Percentiles rank a stretch among this genome's conserved stretches.
These are phyloP conservation scores for Meyerozyma sp. DNA, from an alignment of 1,139 yeast genomes.

Conservation along the genomic window DNA sequence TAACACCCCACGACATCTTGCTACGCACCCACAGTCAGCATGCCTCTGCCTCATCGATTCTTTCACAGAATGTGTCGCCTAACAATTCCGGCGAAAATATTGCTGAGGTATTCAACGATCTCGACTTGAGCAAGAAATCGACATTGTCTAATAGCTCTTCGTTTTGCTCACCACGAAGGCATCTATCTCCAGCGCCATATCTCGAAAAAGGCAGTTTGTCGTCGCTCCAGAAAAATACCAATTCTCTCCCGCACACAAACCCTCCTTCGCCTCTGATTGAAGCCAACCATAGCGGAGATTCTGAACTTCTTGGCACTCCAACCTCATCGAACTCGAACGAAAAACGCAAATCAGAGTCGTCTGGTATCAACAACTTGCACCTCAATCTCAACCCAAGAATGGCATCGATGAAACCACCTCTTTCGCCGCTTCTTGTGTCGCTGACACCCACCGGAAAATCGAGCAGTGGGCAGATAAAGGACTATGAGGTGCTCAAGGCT, in stretches of 20 bases:
- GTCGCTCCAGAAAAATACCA: slow-evolving; percentile 49
- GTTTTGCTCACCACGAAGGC: slow-evolving; percentile 49
- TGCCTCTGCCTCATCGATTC: slow-evolving; percentile 14
- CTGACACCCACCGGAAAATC: slow-evolving; percentile 47
- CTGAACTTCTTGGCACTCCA: neutral
- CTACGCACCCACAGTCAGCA: slow-evolving; percentile 22
- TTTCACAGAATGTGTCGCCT: slow-evolving; percentile 6
- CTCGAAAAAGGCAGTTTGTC: slow-evolving; percentile 44
- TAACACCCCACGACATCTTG: slow-evolving; percentile 39
- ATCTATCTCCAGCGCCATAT: slow-evolving; percentile 49
- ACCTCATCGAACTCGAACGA: neutral
- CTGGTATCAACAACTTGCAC: neutral
- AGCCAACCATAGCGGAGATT: neutral
- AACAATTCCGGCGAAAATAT: slow-evolving; percentile 18
- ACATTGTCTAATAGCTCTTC: slow-evolving; percentile 26
- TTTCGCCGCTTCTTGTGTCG: slow-evolving; percentile 77
- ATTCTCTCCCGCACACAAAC: slow-evolving; percentile 5
- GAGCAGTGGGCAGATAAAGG: slow-evolving; percentile 66
- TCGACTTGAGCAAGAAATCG: slow-evolving; percentile 15
- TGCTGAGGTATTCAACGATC: slow-evolving; percentile 23
- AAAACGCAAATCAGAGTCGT: slow-evolving; percentile 6
- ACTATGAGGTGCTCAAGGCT: slow-evolving; percentile 87
- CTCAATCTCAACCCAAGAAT: neutral
- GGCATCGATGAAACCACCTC: slow-evolving; percentile 47
- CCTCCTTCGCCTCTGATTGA: neutral